Conservation (phyloP, 139 green algal genomes). For the Zygnema cylindricum region DNA sequence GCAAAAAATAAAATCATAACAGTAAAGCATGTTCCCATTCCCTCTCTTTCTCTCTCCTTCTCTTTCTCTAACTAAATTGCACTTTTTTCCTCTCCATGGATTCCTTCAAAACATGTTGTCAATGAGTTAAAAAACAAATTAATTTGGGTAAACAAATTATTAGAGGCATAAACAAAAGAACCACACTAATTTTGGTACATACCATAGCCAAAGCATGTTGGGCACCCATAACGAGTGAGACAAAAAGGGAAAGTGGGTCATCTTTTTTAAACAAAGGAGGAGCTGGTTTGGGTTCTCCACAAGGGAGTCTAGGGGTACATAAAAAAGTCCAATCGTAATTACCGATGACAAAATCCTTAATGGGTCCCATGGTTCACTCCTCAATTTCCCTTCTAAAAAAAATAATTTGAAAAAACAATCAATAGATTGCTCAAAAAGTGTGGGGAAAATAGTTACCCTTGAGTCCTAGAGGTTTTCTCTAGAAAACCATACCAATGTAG, state of each 20-base stretch:
- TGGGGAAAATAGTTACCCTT: too few relatives aligned
- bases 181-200: not conserved
- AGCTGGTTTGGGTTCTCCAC: too few relatives aligned
- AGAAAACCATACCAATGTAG: too few relatives aligned
- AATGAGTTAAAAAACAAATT: not conserved
- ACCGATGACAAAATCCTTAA: too few relatives aligned
- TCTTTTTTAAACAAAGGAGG: too few relatives aligned
- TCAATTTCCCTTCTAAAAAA: too few relatives aligned
- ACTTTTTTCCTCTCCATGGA: not conserved
- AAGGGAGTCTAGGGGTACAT: too few relatives aligned
- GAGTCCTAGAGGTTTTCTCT: too few relatives aligned
- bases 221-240: slow-evolving; percentile 74
- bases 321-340: too few relatives aligned
- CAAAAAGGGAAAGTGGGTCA: slow-evolving; percentile 50
- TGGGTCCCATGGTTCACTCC: too few relatives aligned
- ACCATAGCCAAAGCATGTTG: slow-evolving; percentile 77
- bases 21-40: not conserved
- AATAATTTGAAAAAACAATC: too few relatives aligned
- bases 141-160: slow-evolving; percentile 12
- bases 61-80: not conserved
- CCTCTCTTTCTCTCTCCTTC: not conserved
- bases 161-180: slow-evolving; percentile 8
- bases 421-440: too few relatives aligned
- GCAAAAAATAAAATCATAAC: not conserved
- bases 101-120: not conserved